phyloP scores from a whole-genome alignment of 179 eudicot species.

The Silene vulgaris region DNA sequence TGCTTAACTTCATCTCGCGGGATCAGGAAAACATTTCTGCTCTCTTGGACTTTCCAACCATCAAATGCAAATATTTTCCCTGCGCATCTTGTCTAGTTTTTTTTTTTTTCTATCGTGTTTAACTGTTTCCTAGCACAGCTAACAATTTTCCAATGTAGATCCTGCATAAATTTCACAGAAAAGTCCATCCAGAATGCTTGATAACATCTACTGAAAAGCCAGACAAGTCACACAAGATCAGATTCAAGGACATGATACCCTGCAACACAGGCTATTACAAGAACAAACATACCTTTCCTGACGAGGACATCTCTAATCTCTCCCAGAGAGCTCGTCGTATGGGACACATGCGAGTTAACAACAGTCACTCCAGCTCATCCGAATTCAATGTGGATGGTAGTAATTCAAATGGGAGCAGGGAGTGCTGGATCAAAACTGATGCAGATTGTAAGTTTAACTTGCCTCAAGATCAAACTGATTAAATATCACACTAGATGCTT shows the following conservation, averaged over 20 bases:
- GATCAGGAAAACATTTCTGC: no score
- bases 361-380: slow-evolving; percentile 35
- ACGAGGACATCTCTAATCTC: slow-evolving; percentile 34
- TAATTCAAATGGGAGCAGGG: slow-evolving; percentile 49
- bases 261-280: slow-evolving; percentile 28
- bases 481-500: no score
- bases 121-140: neutral
- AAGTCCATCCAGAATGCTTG: slow-evolving; percentile 76
- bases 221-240: slow-evolving; percentile 33
- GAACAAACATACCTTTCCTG: slow-evolving; percentile 32
- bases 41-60: no score
- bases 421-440: slow-evolving; percentile 84
- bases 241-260: slow-evolving; percentile 32
- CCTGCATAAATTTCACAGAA: slow-evolving; percentile 60
- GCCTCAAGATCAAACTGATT: neutral
- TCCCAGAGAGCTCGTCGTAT: slow-evolving; percentile 36
- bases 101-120: no score
- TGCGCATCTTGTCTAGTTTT: neutral
- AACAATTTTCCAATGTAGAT: slow-evolving; percentile 40
- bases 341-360: slow-evolving; percentile 28
- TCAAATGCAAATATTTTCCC: no score
- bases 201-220: slow-evolving; percentile 28
- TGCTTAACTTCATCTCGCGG: no score
- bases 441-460: slow-evolving; percentile 67
- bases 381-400: slow-evolving; percentile 32